Conservation (phyloP, 2,329 filamentous ascomycete genomes). For the Pyrenophora seminiperda region DNA sequence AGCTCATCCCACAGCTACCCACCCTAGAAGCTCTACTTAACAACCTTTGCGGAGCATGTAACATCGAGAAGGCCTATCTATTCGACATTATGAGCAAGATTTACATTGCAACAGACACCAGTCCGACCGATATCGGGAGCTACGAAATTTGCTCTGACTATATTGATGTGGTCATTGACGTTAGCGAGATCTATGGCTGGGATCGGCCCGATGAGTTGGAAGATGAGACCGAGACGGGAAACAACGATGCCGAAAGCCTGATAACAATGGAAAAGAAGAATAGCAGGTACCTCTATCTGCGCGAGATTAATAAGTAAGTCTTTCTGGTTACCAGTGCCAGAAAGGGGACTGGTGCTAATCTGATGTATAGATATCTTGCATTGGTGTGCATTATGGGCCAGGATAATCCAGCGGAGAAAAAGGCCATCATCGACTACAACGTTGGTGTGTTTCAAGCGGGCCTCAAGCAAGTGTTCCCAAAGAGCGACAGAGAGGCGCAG, state of each 20-base stretch:
- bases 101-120: conserved; percentile 95
- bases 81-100: conserved; percentile 99
- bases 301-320: conserved; percentile 69
- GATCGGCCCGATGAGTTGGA: conserved; percentile 50
- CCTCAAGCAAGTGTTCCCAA: conserved; percentile 74
- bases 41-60: conserved; percentile 88
- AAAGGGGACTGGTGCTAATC: conserved; percentile 7
- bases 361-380: conserved; percentile 67
- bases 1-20: conserved; percentile 89
- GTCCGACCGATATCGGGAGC: conserved; percentile 89
- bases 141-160: conserved; percentile 99
- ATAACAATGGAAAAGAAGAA: conserved; percentile 65
- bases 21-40: conserved; percentile 94
- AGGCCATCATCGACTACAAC: conserved; percentile 85
- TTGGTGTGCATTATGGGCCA: conserved; percentile 87
- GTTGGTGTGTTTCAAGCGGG: conserved; percentile 81
- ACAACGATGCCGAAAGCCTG: conserved; percentile 64
- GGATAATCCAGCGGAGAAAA: conserved; percentile 78
- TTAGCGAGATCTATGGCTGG: conserved; percentile 93
- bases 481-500: conserved; percentile 43
- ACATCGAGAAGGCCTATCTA: conserved; percentile 96
- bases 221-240: conserved; percentile 49
- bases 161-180: conserved; percentile 97
- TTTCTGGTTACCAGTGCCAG: neutral
- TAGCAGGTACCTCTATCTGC: conserved; percentile 65